A percentile compares a stretch with the other conserved stretches of the same genome.
phyloP scores from a whole-genome alignment of 805 yeast genomes.

The Kuraishia piskuri region DNA sequence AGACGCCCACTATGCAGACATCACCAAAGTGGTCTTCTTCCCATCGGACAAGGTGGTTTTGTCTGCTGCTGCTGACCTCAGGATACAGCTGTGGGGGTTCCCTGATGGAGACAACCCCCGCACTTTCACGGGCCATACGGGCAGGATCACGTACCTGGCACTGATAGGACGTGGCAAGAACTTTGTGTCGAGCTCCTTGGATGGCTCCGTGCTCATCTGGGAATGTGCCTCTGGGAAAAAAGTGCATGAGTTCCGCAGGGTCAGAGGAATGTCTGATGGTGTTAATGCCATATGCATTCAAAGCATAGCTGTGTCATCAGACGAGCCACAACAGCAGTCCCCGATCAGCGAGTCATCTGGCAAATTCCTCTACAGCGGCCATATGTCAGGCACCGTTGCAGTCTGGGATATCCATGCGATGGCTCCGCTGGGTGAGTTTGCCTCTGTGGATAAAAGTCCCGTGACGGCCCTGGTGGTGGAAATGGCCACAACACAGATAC shows the following conservation, averaged over 20 bases:
- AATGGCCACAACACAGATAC: not conserved
- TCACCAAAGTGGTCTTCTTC: slow-evolving; percentile 38
- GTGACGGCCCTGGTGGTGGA: slow-evolving; percentile 7
- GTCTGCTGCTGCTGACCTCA: slow-evolving; percentile 51
- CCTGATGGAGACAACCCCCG: slow-evolving; percentile 39
- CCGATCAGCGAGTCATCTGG: slow-evolving; percentile 10
- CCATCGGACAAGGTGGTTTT: slow-evolving; percentile 59
- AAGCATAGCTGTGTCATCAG: slow-evolving; percentile 2
- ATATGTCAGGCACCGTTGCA: slow-evolving; percentile 29
- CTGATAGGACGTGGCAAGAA: slow-evolving; percentile 63
- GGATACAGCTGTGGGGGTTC: slow-evolving; percentile 53
- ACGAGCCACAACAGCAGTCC: not conserved
- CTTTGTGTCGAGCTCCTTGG: slow-evolving; percentile 43
- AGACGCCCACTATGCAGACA: slow-evolving; percentile 43
- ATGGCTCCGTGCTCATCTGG: slow-evolving; percentile 57
- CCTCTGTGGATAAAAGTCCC: slow-evolving; percentile 6
- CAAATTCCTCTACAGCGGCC: slow-evolving; percentile 33
- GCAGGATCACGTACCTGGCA: slow-evolving; percentile 36
- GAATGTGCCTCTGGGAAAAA: slow-evolving; percentile 52
- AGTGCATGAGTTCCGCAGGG: slow-evolving; percentile 32
- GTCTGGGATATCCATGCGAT: slow-evolving; percentile 31
- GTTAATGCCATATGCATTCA: slow-evolving; percentile 17
- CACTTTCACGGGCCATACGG: slow-evolving; percentile 40
- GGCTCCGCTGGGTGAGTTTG: slow-evolving; percentile 13
- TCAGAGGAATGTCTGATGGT: slow-evolving; percentile 25